These are phyloP conservation scores for Tulasnella sp. DNA, from an alignment of 768 basidiomycete species.

Conservation along the genomic window DNA sequence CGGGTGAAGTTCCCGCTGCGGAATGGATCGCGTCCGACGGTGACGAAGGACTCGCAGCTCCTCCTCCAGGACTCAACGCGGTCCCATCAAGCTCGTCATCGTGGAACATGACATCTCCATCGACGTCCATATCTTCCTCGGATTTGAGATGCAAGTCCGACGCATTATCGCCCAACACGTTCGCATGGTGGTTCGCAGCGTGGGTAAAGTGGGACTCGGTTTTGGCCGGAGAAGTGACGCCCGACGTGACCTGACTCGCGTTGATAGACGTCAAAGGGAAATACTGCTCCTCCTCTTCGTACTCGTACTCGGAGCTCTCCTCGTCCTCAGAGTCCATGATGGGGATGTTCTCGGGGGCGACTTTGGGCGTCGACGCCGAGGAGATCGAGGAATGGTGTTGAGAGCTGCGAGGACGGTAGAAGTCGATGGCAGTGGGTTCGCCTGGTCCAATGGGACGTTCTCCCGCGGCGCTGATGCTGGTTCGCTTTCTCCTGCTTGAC, in stretches of 20 bases:
- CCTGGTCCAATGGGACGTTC: conserved; percentile 5
- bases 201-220: background rate
- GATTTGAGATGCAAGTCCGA: background rate
- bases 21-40: background rate
- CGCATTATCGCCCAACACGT: background rate
- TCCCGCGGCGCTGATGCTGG: background rate
- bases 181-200: background rate
- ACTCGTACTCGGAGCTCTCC: background rate
- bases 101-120: conserved; percentile 13
- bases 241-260: background rate
- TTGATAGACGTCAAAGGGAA: conserved; percentile 2
- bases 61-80: conserved; percentile 1
- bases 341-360: background rate
- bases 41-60: background rate
- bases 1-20: background rate
- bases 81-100: background rate
- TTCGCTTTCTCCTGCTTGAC: background rate
- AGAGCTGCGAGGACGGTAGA: conserved; percentile 1
- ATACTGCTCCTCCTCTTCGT: conserved; percentile 12
- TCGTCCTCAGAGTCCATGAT: background rate
- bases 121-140: conserved; percentile 15
- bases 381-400: background rate
- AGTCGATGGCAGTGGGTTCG: conserved; percentile 15
- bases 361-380: background rate
- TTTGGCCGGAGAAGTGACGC: background rate